Evolutionary conservation across 148 eudicot species (phyloP).

Genomic region (Suaeda aralocaspica): DNA sequence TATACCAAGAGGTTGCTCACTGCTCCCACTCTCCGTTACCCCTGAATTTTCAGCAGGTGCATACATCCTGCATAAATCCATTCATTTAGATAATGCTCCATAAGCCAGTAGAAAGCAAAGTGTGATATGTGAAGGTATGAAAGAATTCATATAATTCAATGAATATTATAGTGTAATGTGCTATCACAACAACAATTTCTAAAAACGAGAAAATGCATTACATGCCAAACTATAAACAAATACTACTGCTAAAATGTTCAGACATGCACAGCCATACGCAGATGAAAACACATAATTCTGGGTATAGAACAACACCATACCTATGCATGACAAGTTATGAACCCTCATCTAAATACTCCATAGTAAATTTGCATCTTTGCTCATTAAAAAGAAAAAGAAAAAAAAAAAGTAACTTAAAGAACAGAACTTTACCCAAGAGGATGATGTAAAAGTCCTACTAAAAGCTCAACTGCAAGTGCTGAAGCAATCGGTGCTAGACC

Average conservation of each 20-base stretch:
- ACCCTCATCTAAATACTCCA: too few species aligned
- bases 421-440: conserved; percentile 56
- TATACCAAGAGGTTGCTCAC: conserved; percentile 82
- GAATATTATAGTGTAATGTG: neutral
- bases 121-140: neutral
- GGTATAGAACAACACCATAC: too few species aligned
- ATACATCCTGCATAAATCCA: conserved; percentile 44
- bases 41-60: conserved; percentile 76
- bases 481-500: conserved; percentile 99
- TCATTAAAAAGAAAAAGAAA: neutral
- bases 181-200: neutral
- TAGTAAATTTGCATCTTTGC: neutral
- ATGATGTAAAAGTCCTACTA: conserved; percentile 86
- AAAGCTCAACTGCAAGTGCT: conserved; percentile 88
- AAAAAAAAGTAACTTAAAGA: neutral
- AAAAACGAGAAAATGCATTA: neutral
- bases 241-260: neutral
- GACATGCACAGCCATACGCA: neutral
- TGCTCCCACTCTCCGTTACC: conserved; percentile 38
- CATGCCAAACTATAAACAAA: neutral
- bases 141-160: neutral
- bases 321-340: too few species aligned
- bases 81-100: conserved; percentile 5
- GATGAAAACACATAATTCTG: neutral
- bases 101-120: neutral